Evolutionary conservation across 2,329 filamentous ascomycete species (phyloP).

Genomic region (Diplodia corticola): DNA sequence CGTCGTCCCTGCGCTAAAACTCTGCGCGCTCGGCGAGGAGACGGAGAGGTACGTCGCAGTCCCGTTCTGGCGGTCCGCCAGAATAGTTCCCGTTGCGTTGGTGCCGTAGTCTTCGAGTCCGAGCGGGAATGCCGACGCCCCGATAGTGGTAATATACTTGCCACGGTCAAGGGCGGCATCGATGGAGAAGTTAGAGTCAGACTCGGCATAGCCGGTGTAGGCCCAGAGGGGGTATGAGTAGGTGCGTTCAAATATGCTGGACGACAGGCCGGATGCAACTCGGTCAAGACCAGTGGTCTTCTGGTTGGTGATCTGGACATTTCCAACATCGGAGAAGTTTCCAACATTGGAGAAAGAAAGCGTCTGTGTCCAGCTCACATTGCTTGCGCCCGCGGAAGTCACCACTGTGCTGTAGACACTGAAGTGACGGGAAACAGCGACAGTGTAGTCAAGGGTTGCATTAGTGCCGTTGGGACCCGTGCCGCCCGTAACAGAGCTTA

Average conservation of each 20-base stretch:
- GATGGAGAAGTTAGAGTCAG: constrained; percentile 46
- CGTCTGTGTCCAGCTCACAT: constrained; percentile 59
- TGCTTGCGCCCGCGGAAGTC: constrained; percentile 47
- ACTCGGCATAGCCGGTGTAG: constrained; percentile 51
- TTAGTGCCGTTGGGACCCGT: constrained; percentile 56
- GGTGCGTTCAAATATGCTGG: constrained; percentile 39
- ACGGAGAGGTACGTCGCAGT: constrained; percentile 56
- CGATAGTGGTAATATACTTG: constrained; percentile 49
- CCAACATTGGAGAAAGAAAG: constrained; percentile 60
- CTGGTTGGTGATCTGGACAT: constrained; percentile 55
- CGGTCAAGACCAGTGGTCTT: constrained; percentile 52
- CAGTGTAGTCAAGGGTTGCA: constrained; percentile 60
- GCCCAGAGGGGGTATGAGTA: constrained; percentile 65
- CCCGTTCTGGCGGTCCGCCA: constrained; percentile 54
- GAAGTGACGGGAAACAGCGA: constrained; percentile 58
- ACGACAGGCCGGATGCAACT: constrained; percentile 27
- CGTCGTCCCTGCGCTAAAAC: constrained; percentile 56
- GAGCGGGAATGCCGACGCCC: constrained; percentile 57
- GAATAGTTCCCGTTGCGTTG: constrained; percentile 33
- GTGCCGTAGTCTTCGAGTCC: constrained; percentile 59
- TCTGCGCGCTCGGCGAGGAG: constrained; percentile 46
- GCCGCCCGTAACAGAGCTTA: constrained; percentile 51
- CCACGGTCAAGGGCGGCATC: constrained; percentile 51
- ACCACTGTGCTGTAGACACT: constrained; percentile 55
- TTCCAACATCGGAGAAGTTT: constrained; percentile 55